These are phyloP conservation scores for Vaccinium corymbosum DNA, from an alignment of 148 eudicot species.

Conservation along the genomic window DNA sequence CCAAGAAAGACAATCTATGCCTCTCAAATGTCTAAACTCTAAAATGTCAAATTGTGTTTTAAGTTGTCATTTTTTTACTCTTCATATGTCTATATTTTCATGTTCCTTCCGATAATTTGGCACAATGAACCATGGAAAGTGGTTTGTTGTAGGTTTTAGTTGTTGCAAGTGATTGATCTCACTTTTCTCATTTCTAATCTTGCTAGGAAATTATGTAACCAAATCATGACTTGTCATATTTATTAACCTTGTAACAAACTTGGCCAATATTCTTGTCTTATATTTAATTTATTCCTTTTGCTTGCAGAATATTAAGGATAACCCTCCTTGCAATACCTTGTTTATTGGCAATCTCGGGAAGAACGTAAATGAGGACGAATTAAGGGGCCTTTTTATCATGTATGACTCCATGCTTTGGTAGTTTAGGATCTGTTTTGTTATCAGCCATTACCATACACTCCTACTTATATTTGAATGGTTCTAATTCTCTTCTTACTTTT, in stretches of 20 bases:
- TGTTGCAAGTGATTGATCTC: not conserved
- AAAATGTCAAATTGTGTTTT: not conserved
- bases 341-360: conserved; percentile 97
- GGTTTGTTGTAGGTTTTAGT: conserved; percentile 1
- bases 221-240: not conserved
- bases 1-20: not conserved
- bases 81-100: not conserved
- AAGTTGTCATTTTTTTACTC: not conserved
- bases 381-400: conserved; percentile 78
- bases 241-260: not conserved
- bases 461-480: not conserved
- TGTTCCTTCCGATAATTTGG: not conserved
- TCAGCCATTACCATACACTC: not conserved
- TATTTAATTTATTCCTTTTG: conserved; percentile 12
- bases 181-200: not conserved
- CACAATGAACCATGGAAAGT: not conserved
- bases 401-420: conserved; percentile 35
- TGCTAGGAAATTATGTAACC: not conserved
- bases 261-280: not conserved
- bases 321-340: conserved; percentile 96
- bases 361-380: conserved; percentile 84
- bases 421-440: not conserved
- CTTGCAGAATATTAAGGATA: conserved; percentile 87
- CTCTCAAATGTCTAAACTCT: not conserved
- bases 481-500: conserved; percentile 15